Evolutionary conservation across 108 stramenopile species (phyloP), one percentile per base, ranked within the genome.

Genomic region (Cyclostephanos tholiformis): DNA sequence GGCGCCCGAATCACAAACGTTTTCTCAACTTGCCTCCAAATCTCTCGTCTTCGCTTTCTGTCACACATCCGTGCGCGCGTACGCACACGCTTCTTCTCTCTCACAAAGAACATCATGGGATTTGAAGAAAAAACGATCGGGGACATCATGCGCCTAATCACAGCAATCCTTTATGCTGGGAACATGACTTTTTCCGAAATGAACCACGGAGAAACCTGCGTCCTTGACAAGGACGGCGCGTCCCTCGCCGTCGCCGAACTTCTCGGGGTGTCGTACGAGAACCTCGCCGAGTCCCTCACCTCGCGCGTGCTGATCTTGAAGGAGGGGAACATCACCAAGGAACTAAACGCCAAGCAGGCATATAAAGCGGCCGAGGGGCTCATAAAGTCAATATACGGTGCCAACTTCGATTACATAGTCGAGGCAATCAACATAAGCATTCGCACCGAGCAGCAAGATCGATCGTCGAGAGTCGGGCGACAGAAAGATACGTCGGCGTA

Each of bases 351-450:
- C 9, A 79, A 82, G 38, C 76, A 84, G 35, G 93, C 95, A 6
- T 76, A 82, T 30, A 91, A 95, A 43, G 87, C 87, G 14, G 74
- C 90, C 10, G 94, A 97, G 74, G 95, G 94, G 13, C 81, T 98
- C 30, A 91, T 95, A 20, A 98, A 98, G 88, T 88, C 85, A 9
- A 79, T 98, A 49, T 98, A 97, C 80, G 86, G 88, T 12, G 79
- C 83, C 6, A 76, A 95, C 23, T 97, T 97, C 76, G 86, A 92
- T 63, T 65, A 60, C 30, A 65, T 92, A 35, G 91, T 96, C 6
- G 49, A 82, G 51, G 73, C 62, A 23, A 84, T 90, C 63, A 90
- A 90, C 61, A 20, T 67, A 16, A 63, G 80, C 29, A 87, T 83
- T 27, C 58, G 61, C 10, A 77, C 62, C n/a, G 79, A 82, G 44